Base-by-base conservation (phyloP, 768 basidiomycete species). In the Lactarius evosmus region DNA sequence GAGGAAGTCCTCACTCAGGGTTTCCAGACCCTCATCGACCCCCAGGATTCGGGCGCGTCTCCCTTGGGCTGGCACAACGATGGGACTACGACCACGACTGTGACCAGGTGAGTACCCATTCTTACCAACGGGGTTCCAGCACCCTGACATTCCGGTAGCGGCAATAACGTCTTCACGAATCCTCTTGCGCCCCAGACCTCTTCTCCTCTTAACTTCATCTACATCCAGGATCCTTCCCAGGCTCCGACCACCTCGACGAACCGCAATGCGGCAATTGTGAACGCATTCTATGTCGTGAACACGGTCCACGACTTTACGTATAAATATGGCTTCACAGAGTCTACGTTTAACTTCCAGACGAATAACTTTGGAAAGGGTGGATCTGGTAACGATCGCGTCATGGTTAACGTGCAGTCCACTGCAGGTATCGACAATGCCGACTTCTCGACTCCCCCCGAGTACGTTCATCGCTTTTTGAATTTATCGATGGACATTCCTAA, bases 211-310 rank as follows among this genome's bases (percentile, higher is more conserved):
- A 75, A 73, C 59, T 85, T 82, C 72, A 72, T 71, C 66, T 80
- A 75, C 67, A 70, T 70, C 1, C 75, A 76, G 54, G 66, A 76
- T 69, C 66, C 75, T 33, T 71, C 63, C 16, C 74, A 73, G 14
- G 72, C 73, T 1, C 84, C 78, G 69, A 78, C 67, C 33, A 81
- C 73, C 46, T 74, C 70, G 51, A 77, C 56, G 55, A 85, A 87
- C 72, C 61, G 83, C 58, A 77, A 83, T 56, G 81, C 85, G 27
- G 83, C 85, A 2, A 75, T 80, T 40, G 80, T 80, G 2, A 82
- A 83, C 65, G 78, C 78, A 2, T 88, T 86, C 73, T 87, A 86
- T 72, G 74, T 85, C 40, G 77, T 78, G 69, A 89, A 88, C 75
- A 79, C 77, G 60, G 77, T 85, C 57, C 85, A 87, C 71, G 85